Percentiles rank a stretch among this genome's conserved stretches.
phyloP scores from a whole-genome alignment of 768 basidiomycete species.

The Clitopilus passeckerianus region DNA sequence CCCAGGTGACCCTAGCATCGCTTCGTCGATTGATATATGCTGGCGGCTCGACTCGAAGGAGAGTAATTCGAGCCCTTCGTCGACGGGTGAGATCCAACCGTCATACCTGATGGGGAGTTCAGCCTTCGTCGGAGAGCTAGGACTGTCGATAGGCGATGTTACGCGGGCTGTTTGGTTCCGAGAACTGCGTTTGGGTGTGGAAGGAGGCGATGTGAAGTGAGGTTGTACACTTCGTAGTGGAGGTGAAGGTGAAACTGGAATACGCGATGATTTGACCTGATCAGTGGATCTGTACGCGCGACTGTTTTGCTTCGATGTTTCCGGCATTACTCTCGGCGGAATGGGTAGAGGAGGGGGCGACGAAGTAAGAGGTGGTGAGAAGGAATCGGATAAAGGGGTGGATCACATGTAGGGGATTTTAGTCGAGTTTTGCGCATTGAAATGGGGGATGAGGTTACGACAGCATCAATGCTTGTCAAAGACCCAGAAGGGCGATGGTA shows the following conservation, averaged over 20 bases:
- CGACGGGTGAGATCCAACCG: conserved; percentile 52
- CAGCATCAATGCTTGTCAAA: neutral
- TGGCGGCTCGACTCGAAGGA: conserved; percentile 37
- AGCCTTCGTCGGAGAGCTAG: conserved; percentile 1
- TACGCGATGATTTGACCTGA: neutral
- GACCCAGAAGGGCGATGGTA: neutral
- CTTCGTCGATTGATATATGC: neutral
- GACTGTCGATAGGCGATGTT: neutral
- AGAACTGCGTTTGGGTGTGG: neutral
- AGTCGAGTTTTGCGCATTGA: neutral
- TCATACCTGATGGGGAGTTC: conserved; percentile 35
- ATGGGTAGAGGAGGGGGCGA: neutral
- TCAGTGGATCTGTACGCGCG: neutral
- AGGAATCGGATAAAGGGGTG: neutral
- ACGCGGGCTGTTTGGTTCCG: neutral
- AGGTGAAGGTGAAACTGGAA: neutral
- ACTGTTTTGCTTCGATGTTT: neutral
- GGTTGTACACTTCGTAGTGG: neutral
- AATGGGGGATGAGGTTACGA: neutral
- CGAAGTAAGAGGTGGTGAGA: neutral
- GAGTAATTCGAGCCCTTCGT: conserved; percentile 46
- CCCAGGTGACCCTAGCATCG: neutral
- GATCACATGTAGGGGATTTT: neutral
- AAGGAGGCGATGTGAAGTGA: neutral
- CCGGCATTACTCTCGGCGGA: neutral